These are phyloP conservation scores for Calocybe cyanea DNA, from an alignment of 768 basidiomycete species.

Conservation along the genomic window DNA sequence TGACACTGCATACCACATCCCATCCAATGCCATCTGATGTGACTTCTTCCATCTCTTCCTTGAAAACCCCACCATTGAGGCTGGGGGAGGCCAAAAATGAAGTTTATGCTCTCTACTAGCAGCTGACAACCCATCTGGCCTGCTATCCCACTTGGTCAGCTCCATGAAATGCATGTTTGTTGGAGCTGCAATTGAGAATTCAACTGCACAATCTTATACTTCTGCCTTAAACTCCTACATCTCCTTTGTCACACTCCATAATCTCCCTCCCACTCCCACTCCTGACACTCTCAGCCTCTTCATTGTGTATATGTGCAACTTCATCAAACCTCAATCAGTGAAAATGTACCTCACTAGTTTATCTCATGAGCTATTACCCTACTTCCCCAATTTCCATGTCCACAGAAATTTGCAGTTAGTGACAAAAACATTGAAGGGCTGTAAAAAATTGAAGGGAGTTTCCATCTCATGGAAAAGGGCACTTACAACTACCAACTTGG, in stretches of 20 bases:
- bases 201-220: constrained; percentile 21
- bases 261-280: constrained; percentile 31
- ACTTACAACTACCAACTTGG: too few species aligned
- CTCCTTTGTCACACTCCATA: constrained; percentile 26
- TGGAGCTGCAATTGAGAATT: constrained; percentile 23
- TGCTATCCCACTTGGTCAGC: constrained; percentile 24
- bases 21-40: neutral
- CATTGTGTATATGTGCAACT: constrained; percentile 31
- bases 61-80: constrained; percentile 13
- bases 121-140: neutral
- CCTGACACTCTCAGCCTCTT: constrained; percentile 33
- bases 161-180: constrained; percentile 25
- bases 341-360: too few species aligned
- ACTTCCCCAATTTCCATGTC: too few species aligned
- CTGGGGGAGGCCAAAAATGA: constrained; percentile 19
- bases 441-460: too few species aligned
- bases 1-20: too few species aligned
- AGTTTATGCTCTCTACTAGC: too few species aligned
- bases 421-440: too few species aligned
- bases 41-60: constrained; percentile 9
- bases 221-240: constrained; percentile 36
- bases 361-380: too few species aligned
- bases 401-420: too few species aligned
- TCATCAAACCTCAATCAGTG: too few species aligned
- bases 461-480: too few species aligned